phyloP scores from a whole-genome alignment of 2,329 filamentous ascomycete genomes.

The Xylariomycetidae sp. region DNA sequence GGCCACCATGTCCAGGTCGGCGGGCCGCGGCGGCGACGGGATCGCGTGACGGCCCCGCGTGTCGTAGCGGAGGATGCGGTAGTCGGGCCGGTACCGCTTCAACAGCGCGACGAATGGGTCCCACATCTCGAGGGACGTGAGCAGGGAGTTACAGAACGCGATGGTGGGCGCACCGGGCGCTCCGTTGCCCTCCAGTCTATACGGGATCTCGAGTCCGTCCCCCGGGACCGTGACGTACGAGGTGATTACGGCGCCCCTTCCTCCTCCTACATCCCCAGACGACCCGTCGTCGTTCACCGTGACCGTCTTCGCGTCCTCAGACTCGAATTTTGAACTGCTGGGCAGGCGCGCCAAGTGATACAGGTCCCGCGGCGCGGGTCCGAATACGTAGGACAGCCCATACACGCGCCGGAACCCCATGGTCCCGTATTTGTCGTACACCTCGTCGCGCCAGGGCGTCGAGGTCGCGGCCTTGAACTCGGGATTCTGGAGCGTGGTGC shows the following conservation, averaged over 20 bases:
- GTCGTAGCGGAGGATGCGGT: constrained; percentile 74
- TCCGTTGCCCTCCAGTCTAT: constrained; percentile 68
- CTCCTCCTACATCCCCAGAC: neutral
- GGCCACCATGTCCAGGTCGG: constrained; percentile 61
- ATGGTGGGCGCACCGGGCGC: constrained; percentile 65
- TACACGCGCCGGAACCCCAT: constrained; percentile 57
- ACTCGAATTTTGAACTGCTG: constrained; percentile 43
- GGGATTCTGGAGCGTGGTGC: constrained; percentile 61
- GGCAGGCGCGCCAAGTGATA: constrained; percentile 48
- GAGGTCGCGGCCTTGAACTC: constrained; percentile 59
- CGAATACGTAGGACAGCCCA: constrained; percentile 75
- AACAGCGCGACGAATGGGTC: constrained; percentile 65
- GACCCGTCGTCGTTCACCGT: constrained; percentile 46
- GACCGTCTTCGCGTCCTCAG: constrained; percentile 49
- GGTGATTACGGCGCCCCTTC: constrained; percentile 45
- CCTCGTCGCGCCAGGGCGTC: constrained; percentile 57
- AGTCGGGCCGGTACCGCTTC: constrained; percentile 52
- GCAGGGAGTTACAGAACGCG: constrained; percentile 74
- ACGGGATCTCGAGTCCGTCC: constrained; percentile 67
- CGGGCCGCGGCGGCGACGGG: constrained; percentile 42
- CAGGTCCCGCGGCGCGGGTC: constrained; percentile 67
- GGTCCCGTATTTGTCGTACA: constrained; percentile 56
- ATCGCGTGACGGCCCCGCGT: constrained; percentile 61
- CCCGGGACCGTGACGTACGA: constrained; percentile 60
- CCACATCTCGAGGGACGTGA: constrained; percentile 79